A percentile compares a stretch with the other conserved stretches of the same genome.
Conservation (phyloP, 2,329 filamentous ascomycete species). For the Diaporthe sp. region DNA sequence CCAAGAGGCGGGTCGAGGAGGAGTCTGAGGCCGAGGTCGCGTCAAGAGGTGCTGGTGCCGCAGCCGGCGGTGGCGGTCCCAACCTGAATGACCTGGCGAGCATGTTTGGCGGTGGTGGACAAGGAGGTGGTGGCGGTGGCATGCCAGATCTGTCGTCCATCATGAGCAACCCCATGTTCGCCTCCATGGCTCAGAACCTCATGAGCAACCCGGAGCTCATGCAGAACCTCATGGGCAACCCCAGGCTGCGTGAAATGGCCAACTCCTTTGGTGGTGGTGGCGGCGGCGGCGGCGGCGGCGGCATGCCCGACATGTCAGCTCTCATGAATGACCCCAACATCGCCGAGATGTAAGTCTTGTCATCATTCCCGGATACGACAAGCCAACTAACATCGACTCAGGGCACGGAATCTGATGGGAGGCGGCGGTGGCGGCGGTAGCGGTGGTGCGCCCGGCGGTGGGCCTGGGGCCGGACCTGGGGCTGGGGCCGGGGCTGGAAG, state of each 20-base stretch:
- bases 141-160: constrained; percentile 90
- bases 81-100: constrained; percentile 77
- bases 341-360: constrained; percentile 84
- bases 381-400: constrained; percentile 28
- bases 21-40: constrained; percentile 62
- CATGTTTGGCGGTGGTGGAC: constrained; percentile 72
- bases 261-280: constrained; percentile 65
- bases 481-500: constrained; percentile 23
- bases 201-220: constrained; percentile 98
- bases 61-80: constrained; percentile 64
- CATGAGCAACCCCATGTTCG: constrained; percentile 99
- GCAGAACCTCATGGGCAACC: constrained; percentile 94
- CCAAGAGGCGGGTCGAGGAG: constrained; percentile 87
- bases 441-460: constrained; percentile 38
- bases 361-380: neutral
- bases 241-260: constrained; percentile 87
- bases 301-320: constrained; percentile 86
- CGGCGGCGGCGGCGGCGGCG: constrained; percentile 64
- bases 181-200: constrained; percentile 94
- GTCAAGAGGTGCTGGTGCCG: constrained; percentile 44
- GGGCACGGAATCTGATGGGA: constrained; percentile 45
- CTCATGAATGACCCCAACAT: constrained; percentile 95
- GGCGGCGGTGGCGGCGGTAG: constrained; percentile 38
- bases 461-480: constrained; percentile 29
- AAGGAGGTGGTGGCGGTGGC: constrained; percentile 65